These are phyloP conservation scores for Alternaria gaisen DNA, from an alignment of 2,329 filamentous ascomycete species.

Conservation along the genomic window DNA sequence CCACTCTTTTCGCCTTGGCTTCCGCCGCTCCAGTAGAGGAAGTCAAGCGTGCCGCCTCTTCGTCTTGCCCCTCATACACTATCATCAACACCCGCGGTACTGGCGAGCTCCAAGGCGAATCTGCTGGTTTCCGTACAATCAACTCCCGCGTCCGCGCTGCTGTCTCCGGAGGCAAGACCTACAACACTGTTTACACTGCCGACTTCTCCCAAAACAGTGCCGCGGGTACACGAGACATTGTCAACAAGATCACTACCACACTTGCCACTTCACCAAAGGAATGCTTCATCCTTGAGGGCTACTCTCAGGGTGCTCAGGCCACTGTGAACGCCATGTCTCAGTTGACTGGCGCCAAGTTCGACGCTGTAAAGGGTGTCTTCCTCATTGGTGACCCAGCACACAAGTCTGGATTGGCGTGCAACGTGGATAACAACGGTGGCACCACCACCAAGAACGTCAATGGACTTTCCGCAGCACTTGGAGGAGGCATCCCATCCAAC, in stretches of 20 bases:
- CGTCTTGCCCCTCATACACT: constrained; percentile 30
- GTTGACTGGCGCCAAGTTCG: constrained; percentile 43
- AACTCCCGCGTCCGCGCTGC: constrained; percentile 38
- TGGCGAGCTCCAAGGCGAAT: constrained; percentile 27
- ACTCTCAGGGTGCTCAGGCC: constrained; percentile 50
- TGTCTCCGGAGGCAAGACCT: constrained; percentile 44
- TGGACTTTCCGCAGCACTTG: constrained; percentile 23
- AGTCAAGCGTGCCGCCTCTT: constrained; percentile 5
- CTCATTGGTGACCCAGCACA: constrained; percentile 49
- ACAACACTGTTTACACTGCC: constrained; percentile 50
- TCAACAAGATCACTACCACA: constrained; percentile 42
- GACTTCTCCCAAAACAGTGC: constrained; percentile 35
- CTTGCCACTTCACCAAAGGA: constrained; percentile 35
- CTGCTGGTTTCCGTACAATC: constrained; percentile 46
- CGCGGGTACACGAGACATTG: constrained; percentile 24
- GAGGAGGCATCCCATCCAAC: constrained; percentile 33
- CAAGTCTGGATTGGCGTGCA: constrained; percentile 44
- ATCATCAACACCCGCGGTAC: constrained; percentile 38
- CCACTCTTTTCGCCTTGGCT: constrained; percentile 19
- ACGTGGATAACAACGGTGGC: constrained; percentile 36
- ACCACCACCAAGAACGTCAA: constrained; percentile 44
- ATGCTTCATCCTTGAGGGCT: constrained; percentile 52
- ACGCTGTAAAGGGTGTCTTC: constrained; percentile 51
- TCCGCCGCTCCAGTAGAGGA: constrained; percentile 19
- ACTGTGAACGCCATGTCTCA: constrained; percentile 46